These are phyloP conservation scores for Penicillium glabrum DNA, from an alignment of 2,329 filamentous ascomycete species.

Conservation along the genomic window DNA sequence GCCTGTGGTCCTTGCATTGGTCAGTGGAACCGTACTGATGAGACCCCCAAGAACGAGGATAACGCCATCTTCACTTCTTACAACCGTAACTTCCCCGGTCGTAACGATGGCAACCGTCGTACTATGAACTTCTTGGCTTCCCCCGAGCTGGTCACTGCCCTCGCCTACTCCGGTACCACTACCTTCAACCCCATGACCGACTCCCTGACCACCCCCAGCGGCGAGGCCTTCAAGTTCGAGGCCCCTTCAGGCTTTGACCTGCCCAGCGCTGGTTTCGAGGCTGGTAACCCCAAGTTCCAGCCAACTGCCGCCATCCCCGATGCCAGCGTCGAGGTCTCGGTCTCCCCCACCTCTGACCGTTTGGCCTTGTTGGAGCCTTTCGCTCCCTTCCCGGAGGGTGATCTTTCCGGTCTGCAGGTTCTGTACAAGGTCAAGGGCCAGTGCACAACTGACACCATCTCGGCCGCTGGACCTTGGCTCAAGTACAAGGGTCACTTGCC, in stretches of 20 bases:
- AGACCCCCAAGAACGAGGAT: conserved; percentile 75
- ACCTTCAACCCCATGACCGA: conserved; percentile 97
- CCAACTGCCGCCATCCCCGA: conserved; percentile 73
- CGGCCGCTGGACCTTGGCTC: conserved; percentile 87
- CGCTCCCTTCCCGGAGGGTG: conserved; percentile 71
- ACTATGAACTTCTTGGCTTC: conserved; percentile 99
- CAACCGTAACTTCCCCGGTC: conserved; percentile 96
- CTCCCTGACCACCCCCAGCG: conserved; percentile 73
- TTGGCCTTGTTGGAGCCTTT: conserved; percentile 92
- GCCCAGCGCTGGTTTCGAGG: conserved; percentile 73
- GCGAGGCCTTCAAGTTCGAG: conserved; percentile 79
- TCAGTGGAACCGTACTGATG: conserved; percentile 92
- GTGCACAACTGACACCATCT: conserved; percentile 99
- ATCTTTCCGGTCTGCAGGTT: conserved; percentile 76
- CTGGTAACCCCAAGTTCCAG: conserved; percentile 71
- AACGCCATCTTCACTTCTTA: conserved; percentile 98
- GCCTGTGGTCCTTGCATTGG: conserved; percentile 84
- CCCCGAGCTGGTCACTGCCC: conserved; percentile 93
- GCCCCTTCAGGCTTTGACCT: conserved; percentile 65
- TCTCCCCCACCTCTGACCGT: conserved; percentile 84
- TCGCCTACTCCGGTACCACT: conserved; percentile 87
- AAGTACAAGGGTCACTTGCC: conserved; percentile 99
- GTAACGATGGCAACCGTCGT: conserved; percentile 92
- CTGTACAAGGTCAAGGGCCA: conserved; percentile 97
- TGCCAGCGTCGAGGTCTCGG: conserved; percentile 67